Percentiles rank a stretch among this genome's conserved stretches.
Conservation (phyloP, 306 rosid species). For the Prunus fruticosa region DNA sequence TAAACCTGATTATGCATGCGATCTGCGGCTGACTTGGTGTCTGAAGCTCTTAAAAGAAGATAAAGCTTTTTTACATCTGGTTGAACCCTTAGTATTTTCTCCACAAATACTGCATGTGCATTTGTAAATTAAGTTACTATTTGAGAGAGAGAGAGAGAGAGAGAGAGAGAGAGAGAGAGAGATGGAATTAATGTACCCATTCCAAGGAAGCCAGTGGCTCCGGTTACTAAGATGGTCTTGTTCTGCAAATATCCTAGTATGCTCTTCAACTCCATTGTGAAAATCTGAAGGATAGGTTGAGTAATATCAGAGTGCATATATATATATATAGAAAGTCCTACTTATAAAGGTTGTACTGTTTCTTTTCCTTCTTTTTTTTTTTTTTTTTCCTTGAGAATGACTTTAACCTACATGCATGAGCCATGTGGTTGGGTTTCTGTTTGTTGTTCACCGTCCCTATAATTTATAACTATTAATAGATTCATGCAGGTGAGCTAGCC, state of each 20-base stretch:
- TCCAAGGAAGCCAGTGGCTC: slow-evolving; percentile 16
- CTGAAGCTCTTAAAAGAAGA: slow-evolving; percentile 26
- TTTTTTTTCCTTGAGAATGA: too few species aligned
- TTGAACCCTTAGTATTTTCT: slow-evolving; percentile 25
- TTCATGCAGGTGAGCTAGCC: too few species aligned
- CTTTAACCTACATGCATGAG: too few species aligned
- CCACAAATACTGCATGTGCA: slow-evolving; percentile 23
- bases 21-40: background rate
- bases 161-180: background rate
- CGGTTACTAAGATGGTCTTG: slow-evolving; percentile 22
- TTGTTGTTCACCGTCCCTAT: too few species aligned
- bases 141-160: background rate
- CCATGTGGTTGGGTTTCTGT: too few species aligned
- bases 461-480: too few species aligned
- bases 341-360: too few species aligned
- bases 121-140: background rate
- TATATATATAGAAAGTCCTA: too few species aligned
- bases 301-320: too few species aligned
- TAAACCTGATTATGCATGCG: slow-evolving; percentile 22
- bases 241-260: slow-evolving; percentile 1
- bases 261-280: background rate
- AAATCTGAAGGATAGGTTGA: too few species aligned
- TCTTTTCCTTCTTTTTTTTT: too few species aligned
- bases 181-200: background rate
- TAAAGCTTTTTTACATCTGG: slow-evolving; percentile 27